A percentile compares a stretch with the other conserved stretches of the same genome.
Evolutionary conservation across 257 asterid species (phyloP).

Genomic region (Forsythia suspensa): DNA sequence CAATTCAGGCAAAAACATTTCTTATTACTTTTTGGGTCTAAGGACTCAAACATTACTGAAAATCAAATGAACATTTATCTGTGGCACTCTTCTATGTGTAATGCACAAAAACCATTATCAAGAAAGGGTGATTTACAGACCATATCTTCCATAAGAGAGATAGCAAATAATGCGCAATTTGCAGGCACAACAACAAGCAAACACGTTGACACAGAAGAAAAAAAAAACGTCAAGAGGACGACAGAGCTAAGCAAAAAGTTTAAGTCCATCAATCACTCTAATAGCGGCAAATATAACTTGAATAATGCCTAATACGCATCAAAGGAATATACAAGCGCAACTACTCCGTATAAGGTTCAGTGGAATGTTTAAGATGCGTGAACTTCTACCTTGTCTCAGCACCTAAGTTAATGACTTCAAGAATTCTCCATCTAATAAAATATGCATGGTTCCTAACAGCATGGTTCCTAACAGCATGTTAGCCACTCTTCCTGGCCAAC

Average conservation of each 20-base stretch:
- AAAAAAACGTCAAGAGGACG: too few relatives aligned
- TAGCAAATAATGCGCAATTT: too few relatives aligned
- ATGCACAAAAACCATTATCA: not conserved
- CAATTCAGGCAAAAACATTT: not conserved
- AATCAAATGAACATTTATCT: not conserved
- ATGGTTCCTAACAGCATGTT: not conserved
- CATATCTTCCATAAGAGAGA: not conserved
- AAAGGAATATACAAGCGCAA: too few relatives aligned
- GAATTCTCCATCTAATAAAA: not conserved
- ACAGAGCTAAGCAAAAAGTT: too few relatives aligned
- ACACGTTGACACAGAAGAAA: too few relatives aligned
- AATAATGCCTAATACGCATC: too few relatives aligned
- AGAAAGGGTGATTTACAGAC: not conserved
- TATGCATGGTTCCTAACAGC: not conserved
- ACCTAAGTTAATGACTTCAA: not conserved
- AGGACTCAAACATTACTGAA: not conserved
- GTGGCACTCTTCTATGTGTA: not conserved
- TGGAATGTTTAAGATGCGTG: too few relatives aligned
- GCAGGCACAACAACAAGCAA: too few relatives aligned
- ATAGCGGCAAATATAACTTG: too few relatives aligned
- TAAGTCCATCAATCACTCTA: too few relatives aligned
- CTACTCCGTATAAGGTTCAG: too few relatives aligned
- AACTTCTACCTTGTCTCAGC: not conserved
- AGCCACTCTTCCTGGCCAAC: not conserved
- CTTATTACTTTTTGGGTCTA: not conserved